Evolutionary conservation across 2,329 filamentous ascomycete species (phyloP), one percentile per base, ranked within the genome.

Genomic region (Cercospora zeina): DNA sequence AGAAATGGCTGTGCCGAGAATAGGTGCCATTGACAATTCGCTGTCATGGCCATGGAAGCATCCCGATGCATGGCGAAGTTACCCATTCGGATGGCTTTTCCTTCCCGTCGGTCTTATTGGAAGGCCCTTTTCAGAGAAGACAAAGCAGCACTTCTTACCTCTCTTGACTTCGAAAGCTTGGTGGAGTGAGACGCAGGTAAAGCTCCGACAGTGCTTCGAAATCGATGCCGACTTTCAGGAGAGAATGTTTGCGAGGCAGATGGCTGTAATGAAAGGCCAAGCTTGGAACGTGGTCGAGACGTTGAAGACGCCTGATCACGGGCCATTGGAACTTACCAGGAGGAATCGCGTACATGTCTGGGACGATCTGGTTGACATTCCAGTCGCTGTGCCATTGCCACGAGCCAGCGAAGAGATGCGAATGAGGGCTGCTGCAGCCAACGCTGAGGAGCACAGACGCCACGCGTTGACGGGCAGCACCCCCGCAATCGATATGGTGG

Each of bases 261-360:
- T 99, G 65, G 93, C 95, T 0, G 95, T 99, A 62, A 96, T 99
- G 91, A 99, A 99, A 77, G 95, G 95, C 10, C 95, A 99, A 74
- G 95, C 95, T 0, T 99, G 95, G 92, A 99, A 99, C 74, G 95
- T 99, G 0, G 95, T 99, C 4, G 95, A 99, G 79, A 97, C 95
- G 0, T 83, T 99, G 64, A 99, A 99, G 76, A 90, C 90, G 16
- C 82, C 86, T 0, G 95, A 97, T 72, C 93, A 97, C 73, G 95
- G 95, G 0, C 95, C 95, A 0, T 81, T 99, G 16, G 95, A 97
- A 77, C 84, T 99, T 58, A 97, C 95, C 4, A 85, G 95, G 66
- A 85, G 95, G 68, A 89, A 91, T 54, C 87, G 93, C 70, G 93
- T 99, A 16, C 96, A 92, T 71, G 93, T 99, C 11, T 99, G 95